These are phyloP conservation scores for Populus tremula DNA, from an alignment of 345 rosid genomes.

Conservation along the genomic window DNA sequence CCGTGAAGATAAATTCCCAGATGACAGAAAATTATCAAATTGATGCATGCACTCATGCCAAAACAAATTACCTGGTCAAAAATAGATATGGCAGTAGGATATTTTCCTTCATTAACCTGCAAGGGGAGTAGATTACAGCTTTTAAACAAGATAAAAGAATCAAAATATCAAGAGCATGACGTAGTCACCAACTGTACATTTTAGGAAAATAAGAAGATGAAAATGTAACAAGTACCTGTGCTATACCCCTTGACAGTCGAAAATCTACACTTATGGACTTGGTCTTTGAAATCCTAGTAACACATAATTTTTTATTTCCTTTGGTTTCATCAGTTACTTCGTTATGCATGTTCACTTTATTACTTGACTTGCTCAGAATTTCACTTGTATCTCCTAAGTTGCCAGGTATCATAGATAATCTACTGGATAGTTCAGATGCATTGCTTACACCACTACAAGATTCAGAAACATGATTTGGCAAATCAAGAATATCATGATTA, in stretches of 20 bases:
- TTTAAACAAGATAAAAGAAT: conserved; percentile 14
- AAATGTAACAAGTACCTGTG: conserved; percentile 53
- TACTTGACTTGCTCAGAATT: conserved; percentile 33
- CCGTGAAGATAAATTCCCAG: background rate
- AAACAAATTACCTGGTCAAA: conserved; percentile 70
- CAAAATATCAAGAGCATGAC: conserved; percentile 5
- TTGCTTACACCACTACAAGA: conserved; percentile 30
- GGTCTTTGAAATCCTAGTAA: conserved; percentile 61
- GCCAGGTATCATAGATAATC: conserved; percentile 32
- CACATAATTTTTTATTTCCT: conserved; percentile 56
- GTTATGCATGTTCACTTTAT: conserved; percentile 30
- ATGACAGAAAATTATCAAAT: conserved; percentile 10
- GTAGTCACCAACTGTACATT: background rate
- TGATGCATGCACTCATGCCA: conserved; percentile 12
- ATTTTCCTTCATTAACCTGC: conserved; percentile 97
- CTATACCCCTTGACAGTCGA: conserved; percentile 93
- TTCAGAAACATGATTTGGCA: conserved; percentile 36
- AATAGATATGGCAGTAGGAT: conserved; percentile 72
- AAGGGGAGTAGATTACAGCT: conserved; percentile 13
- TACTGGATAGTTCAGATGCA: conserved; percentile 38
- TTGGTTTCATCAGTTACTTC: conserved; percentile 46
- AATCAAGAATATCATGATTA: conserved; percentile 26
- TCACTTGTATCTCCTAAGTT: conserved; percentile 46
- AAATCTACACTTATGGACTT: conserved; percentile 88
- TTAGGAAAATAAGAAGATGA: conserved; percentile 1